Percentiles rank a stretch among this genome's conserved stretches.
phyloP scores from a whole-genome alignment of 208 protist genomes.

The Crithidia brevicula region DNA sequence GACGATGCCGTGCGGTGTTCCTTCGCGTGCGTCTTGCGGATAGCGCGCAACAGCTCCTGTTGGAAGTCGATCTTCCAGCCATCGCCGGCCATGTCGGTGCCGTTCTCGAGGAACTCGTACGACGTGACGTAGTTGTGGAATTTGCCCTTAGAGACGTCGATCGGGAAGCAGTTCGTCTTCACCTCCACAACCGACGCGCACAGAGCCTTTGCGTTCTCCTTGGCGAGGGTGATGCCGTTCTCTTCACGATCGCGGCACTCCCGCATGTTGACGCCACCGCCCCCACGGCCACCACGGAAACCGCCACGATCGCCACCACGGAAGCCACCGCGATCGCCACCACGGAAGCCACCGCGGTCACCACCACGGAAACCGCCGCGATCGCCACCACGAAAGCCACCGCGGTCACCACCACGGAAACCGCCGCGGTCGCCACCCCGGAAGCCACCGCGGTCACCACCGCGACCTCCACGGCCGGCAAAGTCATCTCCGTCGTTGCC shows the following conservation, averaged over 20 bases:
- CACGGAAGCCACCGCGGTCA: slow-evolving; percentile 20
- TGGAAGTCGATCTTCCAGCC: slow-evolving; percentile 36
- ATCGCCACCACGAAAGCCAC: slow-evolving; percentile 3
- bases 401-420: not conserved
- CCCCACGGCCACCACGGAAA: slow-evolving; percentile 26
- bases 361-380: slow-evolving; percentile 1
- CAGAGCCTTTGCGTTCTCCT: slow-evolving; percentile 12
- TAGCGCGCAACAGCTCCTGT: slow-evolving; percentile 20
- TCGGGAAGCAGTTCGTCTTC: slow-evolving; percentile 33
- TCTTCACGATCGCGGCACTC: slow-evolving; percentile 27
- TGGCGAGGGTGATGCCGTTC: slow-evolving; percentile 16
- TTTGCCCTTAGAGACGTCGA: slow-evolving; percentile 21
- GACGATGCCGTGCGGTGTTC: not conserved
- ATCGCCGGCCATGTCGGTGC: slow-evolving; percentile 27
- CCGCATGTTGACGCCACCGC: slow-evolving; percentile 18
- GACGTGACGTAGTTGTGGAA: slow-evolving; percentile 33
- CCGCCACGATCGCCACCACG: slow-evolving; percentile 21
- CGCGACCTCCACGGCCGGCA: slow-evolving; percentile 5
- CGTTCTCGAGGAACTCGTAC: slow-evolving; percentile 46
- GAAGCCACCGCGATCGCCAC: slow-evolving; percentile 12
- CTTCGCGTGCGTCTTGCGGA: slow-evolving; percentile 16
- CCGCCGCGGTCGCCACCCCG: not conserved
- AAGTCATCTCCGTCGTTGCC: slow-evolving; percentile 11
- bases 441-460: slow-evolving; percentile 1
- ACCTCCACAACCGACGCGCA: slow-evolving; percentile 5